Base-by-base conservation (phyloP, 768 basidiomycete genomes). In the Mycena alexandri region DNA sequence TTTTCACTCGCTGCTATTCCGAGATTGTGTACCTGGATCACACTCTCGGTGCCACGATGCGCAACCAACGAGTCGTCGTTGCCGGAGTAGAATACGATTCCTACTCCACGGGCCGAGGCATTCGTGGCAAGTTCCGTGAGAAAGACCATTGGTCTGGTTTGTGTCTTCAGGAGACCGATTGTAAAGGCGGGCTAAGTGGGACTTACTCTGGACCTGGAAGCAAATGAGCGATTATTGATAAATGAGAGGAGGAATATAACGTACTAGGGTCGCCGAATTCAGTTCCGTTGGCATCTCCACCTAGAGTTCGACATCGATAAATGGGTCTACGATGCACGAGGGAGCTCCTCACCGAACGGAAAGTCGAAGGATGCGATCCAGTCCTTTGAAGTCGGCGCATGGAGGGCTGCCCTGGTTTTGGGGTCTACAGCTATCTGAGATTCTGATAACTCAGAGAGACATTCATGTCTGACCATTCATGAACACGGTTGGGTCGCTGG, bases 381-480 rank as follows among this genome's bases (percentile, higher is more conserved):
- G 56, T 86, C 72, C 71, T 84, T 83, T 72, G 85, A 90, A 7
- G 82, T 86, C 2, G 91, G 91, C 2, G 91, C 91, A 75, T 93
- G 91, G 19, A 93, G 74, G 1, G 91, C 91, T 29, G 83, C 77
- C 47, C 86, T 82, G 17, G 85, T 87, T 44, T 73, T 80, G 44
- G 82, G 79, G 70, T 91, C 89, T 70, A 48, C 4, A 14, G 46
- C 24, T 53, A 29, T 16, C 9, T 54, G 19, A 57, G n/a, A 47
- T 47, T 33, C 29, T 29, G 6, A 29, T 10, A n/a, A 3, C 10
- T 16, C n/a, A 7, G 10, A 42, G 16, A 12, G 11, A 22, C 16
- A 12, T 19, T 2, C 12, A 42, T 38, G 71, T 38, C 82, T 29
- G 59, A 90, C 91, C 83, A 61, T 93, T 92, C 68, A 91, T 78